Base-by-base conservation (phyloP, 2,329 filamentous ascomycete species). In the Xylaria multiplex region DNA sequence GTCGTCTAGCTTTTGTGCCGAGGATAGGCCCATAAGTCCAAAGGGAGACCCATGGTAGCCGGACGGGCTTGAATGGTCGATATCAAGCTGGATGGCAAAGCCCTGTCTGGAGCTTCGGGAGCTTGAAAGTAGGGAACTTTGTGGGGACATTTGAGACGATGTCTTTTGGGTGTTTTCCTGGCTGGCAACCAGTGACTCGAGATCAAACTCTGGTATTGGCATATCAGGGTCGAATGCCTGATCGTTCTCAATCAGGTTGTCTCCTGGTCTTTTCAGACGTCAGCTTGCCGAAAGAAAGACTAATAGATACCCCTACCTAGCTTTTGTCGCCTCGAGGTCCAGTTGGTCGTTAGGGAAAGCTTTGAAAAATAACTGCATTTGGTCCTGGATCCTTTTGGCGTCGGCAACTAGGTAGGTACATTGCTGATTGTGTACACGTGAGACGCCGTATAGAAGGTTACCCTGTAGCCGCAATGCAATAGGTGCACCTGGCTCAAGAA, bases 381-480 rank as follows among this genome's bases (percentile, higher is more conserved):
- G 88, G 66, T 89, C 86, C 71, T 93, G 90, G 43, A 91, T 89
- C 71, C 87, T 89, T 77, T 94, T 90, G 2, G 90, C 89, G 75
- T 98, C 96, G 2, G 86, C 85, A 53, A 97, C 88, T 27, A 97
- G 88, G 77, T 97, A 99, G 43, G 86, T 85, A 73, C 92, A 97
- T 79, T 99, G 94, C 76, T 97, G 92, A 30, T 88, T 85, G 77
- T 93, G 97, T 19, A 98, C 93, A 55, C 91, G 88, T 2, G 93
- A 91, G 16, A 97, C 88, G 5, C 94, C 94, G 76, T 91, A 94
- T 32, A 99, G 87, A 19, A 99, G 84, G 72, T 90, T 97, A 16
- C 93, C 91, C 76, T 98, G 95, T 24, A 99, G 86, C 42, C 96
- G 90, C 70, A 99, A 80, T 4, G 96, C 95, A 80, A 99, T 90